Evolutionary conservation across 345 rosid genomes (phyloP), one percentile per base, ranked within the genome.

Genomic region (Lumnitzera racemosa): DNA sequence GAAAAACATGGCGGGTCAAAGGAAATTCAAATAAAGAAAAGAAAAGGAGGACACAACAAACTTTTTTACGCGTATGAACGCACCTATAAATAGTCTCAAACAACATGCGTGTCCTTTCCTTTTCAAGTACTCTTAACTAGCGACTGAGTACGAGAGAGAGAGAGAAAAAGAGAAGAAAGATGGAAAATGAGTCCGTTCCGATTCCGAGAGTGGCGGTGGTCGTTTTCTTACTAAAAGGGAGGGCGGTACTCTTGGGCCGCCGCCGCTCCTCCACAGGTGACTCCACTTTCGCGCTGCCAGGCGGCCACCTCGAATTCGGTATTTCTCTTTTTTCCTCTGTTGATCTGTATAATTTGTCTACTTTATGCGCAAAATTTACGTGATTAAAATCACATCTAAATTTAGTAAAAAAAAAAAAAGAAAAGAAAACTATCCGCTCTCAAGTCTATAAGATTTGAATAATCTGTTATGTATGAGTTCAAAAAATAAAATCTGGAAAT

Each of bases 261-360:
- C 94, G 98, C 51, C 88, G 88, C 24, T 74, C 85, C 31, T 58
- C 96, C 69, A 51, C 76, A 64, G 90, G 96, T 0, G 62, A 83
- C 70, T 82, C 90, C 50, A 89, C 94, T 52, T 89, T 74, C 57
- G 96, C 96, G 29, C 94, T 89, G 15, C 94, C 98, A 49, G 96
- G 98, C 25, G 98, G 98, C 67, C 86, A 89, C 78, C 98, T 92
- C 25, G 96, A 92, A 73, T 92, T 92, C 66, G 96, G 96, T 91
- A 47, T 10, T 74, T 65, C 58, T 67, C 72, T 59, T 53, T 24
- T 63, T 8, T 24, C 13, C 56, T 59, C 54, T 15, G 12, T 59
- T 53, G 31, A 51, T 60, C 49, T 7, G 31, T 3, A 8, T 15
- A 10, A 25, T 15, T 47, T 11, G 10, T 31, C 55, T 0, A 17